phyloP scores from a whole-genome alignment of 768 basidiomycete genomes.

The Termitomyces sp. region DNA sequence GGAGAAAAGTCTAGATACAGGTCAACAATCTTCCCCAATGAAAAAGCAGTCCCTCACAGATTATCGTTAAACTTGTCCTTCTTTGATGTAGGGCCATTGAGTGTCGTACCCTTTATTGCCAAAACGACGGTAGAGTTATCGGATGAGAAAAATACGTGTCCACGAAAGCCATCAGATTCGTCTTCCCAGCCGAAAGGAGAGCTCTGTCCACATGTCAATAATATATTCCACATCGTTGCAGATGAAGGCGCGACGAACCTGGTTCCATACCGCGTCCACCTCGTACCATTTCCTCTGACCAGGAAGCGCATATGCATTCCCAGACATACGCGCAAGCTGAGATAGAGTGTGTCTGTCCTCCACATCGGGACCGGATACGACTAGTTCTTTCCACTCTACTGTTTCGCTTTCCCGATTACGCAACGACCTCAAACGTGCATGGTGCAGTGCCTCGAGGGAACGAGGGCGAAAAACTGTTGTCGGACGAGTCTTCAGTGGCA shows the following conservation, averaged over 20 bases:
- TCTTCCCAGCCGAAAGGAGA: conserved; percentile 80
- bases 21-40: background rate
- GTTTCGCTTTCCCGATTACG: conserved; percentile 41
- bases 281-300: conserved; percentile 78
- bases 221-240: background rate
- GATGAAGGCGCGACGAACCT: conserved; percentile 22
- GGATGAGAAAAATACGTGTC: conserved; percentile 78
- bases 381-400: conserved; percentile 63
- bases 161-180: conserved; percentile 80
- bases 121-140: conserved; percentile 82
- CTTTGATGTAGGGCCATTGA: conserved; percentile 81
- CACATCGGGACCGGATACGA: conserved; percentile 72
- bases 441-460: conserved; percentile 44
- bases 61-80: conserved; percentile 95
- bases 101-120: conserved; percentile 84
- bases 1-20: conserved; percentile 51
- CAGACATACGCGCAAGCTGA: conserved; percentile 83
- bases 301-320: conserved; percentile 82
- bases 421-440: conserved; percentile 49
- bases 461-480: conserved; percentile 60
- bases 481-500: conserved; percentile 38
- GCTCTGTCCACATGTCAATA: conserved; percentile 39
- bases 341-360: conserved; percentile 73
- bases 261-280: conserved; percentile 71
- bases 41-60: conserved; percentile 28